Base-by-base conservation (phyloP, 164 flowering plant species). In the Nelumbo lutea region DNA sequence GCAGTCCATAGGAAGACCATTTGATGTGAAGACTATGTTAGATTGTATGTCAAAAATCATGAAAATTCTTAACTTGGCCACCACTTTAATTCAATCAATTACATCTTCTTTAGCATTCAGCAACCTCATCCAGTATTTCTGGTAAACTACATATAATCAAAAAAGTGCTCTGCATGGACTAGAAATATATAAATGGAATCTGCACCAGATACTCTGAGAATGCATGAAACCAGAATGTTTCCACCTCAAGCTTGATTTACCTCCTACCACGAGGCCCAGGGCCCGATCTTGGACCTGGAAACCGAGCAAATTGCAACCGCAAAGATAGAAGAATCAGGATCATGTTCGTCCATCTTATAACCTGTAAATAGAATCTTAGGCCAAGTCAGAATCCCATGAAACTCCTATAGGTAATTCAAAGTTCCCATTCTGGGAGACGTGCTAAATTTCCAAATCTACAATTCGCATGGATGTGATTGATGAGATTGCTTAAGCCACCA, bases 301-400 rank as follows among this genome's bases (percentile, higher is more conserved):
- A 68, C 58, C 86, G 85, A 73, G 96, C 83, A 78, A 88, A 90
- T 67, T 90, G 92, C 70, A 90, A 73, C 69, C 89, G 61, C 79
- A 90, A 90, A 71, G 69, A 66, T 67, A 48, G 77, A 70, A 58
- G 92, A 86, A 46, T 90, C 86, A 40, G 77, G 76, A 8, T 85
- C 87, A 42, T 80, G 76, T 66, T 86, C 90, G 57, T 88, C 92
- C 83, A 86, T 73, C 61, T 72, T 80, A 72, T 87, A 89, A 45
- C 91, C 95, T 89, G 90, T 7, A 45, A 15, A 72, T 44, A 2
- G 44, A 42, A 65, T 59, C 47, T 39, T 52, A 60, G 1, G 66
- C 15, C 43, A 39, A 4, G 59, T 69, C 59, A 68, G 63, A 46
- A 43, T 68, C 15, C 53, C 51, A 48, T 38, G 45, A 9, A 10